Percentiles rank a stretch among this genome's conserved stretches.
phyloP scores from a whole-genome alignment of 1,284 basidiomycete genomes.

The Malassezia arunalokei region DNA sequence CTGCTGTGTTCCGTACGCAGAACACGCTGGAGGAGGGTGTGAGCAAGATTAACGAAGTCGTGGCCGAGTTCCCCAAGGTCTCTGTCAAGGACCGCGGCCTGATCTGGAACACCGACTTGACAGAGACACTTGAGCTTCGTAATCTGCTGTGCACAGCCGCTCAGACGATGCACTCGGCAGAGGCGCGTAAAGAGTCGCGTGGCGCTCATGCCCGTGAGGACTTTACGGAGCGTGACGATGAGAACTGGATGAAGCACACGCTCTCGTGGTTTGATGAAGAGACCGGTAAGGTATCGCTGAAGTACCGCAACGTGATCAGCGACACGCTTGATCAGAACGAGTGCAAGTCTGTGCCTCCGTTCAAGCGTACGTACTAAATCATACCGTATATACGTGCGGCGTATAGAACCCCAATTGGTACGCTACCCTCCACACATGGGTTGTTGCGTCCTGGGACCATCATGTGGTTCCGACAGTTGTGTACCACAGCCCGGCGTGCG shows the following conservation, averaged over 20 bases:
- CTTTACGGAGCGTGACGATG: constrained; percentile 69
- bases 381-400: background rate
- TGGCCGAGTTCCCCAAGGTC: constrained; percentile 75
- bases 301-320: constrained; percentile 74
- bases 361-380: constrained; percentile 36
- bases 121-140: constrained; percentile 91
- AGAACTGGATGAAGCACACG: constrained; percentile 47
- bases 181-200: constrained; percentile 89
- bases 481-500: background rate
- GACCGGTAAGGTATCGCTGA: constrained; percentile 62
- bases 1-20: constrained; percentile 62
- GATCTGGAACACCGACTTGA: constrained; percentile 81
- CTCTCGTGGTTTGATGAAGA: constrained; percentile 32
- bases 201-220: constrained; percentile 97
- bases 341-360: constrained; percentile 56
- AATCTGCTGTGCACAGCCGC: constrained; percentile 89
- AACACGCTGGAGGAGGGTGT: constrained; percentile 83
- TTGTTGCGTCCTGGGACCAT: background rate
- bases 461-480: background rate
- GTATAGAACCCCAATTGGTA: background rate
- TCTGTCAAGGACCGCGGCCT: constrained; percentile 94
- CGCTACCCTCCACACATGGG: background rate
- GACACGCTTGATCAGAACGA: constrained; percentile 86
- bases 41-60: constrained; percentile 69
- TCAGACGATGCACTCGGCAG: constrained; percentile 88